Percentiles rank a stretch among this genome's conserved stretches.
Conservation (phyloP, 345 rosid species). For the Orychophragmus violaceus region DNA sequence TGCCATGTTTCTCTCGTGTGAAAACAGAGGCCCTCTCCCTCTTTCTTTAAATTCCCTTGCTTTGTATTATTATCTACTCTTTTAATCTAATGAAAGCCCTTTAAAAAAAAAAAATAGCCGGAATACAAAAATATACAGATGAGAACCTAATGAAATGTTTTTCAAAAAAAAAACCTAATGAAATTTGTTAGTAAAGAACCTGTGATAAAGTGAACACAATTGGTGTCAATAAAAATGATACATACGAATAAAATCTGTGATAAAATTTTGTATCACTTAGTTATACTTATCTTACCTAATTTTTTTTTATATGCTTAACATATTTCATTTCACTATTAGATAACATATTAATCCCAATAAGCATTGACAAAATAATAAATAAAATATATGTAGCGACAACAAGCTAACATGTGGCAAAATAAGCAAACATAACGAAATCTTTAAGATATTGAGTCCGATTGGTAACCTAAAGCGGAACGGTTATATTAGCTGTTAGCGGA, state of each 20-base stretch:
- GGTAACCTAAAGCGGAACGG: no score
- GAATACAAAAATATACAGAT: background rate
- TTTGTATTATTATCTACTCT: no score
- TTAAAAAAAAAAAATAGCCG: no score
- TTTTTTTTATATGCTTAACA: constrained; percentile 2
- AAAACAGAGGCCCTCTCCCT: no score
- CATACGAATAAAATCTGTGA: background rate
- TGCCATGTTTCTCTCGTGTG: no score
- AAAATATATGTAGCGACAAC: constrained; percentile 7
- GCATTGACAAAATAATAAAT: background rate
- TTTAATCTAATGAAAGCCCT: no score
- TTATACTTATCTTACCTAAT: constrained; percentile 12
- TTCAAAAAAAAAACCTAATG: no score
- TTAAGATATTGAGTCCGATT: no score
- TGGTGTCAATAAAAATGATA: background rate
- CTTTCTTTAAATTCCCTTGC: no score
- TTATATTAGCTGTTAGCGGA: no score
- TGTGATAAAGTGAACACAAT: no score
- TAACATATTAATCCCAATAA: background rate
- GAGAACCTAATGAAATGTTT: no score
- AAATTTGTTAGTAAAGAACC: background rate
- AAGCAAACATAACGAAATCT: constrained; percentile 29
- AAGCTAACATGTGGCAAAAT: constrained; percentile 34
- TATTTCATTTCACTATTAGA: background rate
- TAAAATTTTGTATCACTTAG: background rate